phyloP scores from a whole-genome alignment of 2,329 filamentous ascomycete genomes.

The Pestalotiopsis sp. region DNA sequence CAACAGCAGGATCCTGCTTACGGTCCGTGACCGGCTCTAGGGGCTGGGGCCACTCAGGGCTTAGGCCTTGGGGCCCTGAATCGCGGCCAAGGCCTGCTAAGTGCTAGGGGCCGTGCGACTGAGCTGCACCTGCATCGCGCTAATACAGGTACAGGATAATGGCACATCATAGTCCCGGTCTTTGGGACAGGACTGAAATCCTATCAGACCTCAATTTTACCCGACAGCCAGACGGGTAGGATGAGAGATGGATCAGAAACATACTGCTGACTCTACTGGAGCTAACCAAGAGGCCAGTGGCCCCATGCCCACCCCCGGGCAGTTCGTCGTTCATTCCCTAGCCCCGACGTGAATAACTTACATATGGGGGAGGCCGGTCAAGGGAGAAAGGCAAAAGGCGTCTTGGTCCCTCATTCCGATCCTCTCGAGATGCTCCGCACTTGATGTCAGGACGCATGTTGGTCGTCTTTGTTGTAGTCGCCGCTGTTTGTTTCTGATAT shows the following conservation, averaged over 20 bases:
- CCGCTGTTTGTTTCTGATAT: background rate
- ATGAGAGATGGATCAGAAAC: background rate
- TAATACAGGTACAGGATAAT: background rate
- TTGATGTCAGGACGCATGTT: background rate
- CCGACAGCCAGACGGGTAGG: background rate
- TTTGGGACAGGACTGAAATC: background rate
- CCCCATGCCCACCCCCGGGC: background rate
- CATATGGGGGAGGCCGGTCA: background rate
- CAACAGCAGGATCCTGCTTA: background rate
- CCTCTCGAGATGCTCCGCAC: background rate
- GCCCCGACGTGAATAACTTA: background rate
- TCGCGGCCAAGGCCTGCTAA: background rate
- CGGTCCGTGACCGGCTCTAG: background rate
- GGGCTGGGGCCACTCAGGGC: background rate
- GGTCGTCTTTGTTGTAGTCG: background rate
- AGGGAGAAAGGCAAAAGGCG: background rate
- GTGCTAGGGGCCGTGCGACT: background rate
- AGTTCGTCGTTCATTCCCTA: background rate
- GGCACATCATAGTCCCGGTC: background rate
- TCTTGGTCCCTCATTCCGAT: background rate
- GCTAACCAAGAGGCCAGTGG: background rate
- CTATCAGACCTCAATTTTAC: background rate
- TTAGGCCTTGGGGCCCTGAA: background rate
- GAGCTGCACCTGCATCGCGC: background rate
- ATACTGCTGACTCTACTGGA: background rate